phyloP scores from a whole-genome alignment of 2,329 filamentous ascomycete genomes.

The Didymella lethalis region DNA sequence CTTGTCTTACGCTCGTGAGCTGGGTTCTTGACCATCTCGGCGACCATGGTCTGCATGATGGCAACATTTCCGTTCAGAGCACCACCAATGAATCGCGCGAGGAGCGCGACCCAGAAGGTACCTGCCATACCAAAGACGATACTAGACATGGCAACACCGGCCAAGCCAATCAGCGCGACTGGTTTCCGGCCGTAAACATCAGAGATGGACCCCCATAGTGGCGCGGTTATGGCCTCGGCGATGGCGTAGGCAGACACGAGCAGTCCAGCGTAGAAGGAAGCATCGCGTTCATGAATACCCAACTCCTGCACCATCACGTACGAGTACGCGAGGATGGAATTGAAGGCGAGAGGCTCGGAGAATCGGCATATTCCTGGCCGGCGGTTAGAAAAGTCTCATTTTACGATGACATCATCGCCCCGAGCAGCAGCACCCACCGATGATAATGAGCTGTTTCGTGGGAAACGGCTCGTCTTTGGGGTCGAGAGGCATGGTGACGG shows the following conservation, averaged over 20 bases:
- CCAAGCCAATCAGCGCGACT: constrained; percentile 61
- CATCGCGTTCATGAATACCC: constrained; percentile 46
- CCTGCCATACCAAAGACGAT: constrained; percentile 81
- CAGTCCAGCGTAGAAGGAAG: constrained; percentile 84
- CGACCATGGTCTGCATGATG: constrained; percentile 91
- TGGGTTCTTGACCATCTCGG: constrained; percentile 86
- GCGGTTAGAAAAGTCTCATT: constrained; percentile 31
- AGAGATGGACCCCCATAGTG: constrained; percentile 59
- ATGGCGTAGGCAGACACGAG: constrained; percentile 91
- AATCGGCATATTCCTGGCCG: constrained; percentile 83
- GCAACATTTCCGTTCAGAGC: constrained; percentile 91
- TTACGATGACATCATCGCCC: constrained; percentile 28
- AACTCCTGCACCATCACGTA: constrained; percentile 52
- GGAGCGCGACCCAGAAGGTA: constrained; percentile 83
- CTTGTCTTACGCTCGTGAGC: constrained; percentile 80
- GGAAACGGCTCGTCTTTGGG: constrained; percentile 54
- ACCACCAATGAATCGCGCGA: constrained; percentile 79
- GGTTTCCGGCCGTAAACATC: constrained; percentile 53
- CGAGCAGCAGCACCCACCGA: constrained; percentile 42
- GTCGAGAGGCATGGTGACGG: constrained; percentile 39
- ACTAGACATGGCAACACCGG: constrained; percentile 84
- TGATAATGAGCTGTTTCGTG: constrained; percentile 56
- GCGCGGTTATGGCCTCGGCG: constrained; percentile 83
- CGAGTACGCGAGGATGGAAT: constrained; percentile 87
- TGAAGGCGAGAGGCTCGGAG: constrained; percentile 90